Conservation (phyloP, 345 rosid species). For the Dovyalis caffra region DNA sequence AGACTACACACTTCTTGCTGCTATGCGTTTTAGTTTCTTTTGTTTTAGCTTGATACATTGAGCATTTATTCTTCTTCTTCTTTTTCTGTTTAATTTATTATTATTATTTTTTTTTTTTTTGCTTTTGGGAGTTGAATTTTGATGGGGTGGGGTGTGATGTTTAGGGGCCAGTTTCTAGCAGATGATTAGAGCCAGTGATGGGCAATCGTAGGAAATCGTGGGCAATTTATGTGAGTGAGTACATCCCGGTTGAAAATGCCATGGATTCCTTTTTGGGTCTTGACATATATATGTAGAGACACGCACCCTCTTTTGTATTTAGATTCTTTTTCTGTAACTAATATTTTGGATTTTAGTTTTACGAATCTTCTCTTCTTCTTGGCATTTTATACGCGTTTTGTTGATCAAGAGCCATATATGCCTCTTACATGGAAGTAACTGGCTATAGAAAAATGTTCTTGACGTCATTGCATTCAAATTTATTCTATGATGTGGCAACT, state of each 20-base stretch:
- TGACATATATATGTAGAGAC: background rate
- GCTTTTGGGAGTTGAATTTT: conserved; percentile 3
- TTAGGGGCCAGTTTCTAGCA: background rate
- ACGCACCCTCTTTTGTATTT: background rate
- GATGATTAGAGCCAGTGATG: background rate
- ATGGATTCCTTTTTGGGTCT: background rate
- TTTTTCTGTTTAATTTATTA: background rate
- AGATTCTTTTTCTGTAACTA: conserved; percentile 12
- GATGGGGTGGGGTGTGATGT: background rate
- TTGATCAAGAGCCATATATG: background rate
- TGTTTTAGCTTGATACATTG: background rate
- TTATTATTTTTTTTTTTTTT: background rate
- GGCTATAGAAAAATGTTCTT: background rate
- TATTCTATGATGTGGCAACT: background rate
- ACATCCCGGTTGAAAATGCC: background rate
- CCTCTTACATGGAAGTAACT: background rate
- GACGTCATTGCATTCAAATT: too few species aligned
- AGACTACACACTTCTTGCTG: background rate
- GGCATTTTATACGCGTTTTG: background rate
- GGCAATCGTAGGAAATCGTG: background rate
- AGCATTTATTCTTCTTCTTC: background rate
- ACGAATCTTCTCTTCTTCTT: background rate
- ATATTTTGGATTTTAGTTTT: background rate
- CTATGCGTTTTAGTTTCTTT: conserved; percentile 1
- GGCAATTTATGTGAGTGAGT: background rate